Percentiles rank a stretch among this genome's conserved stretches.
phyloP scores from a whole-genome alignment of 129 eudicot genomes.

The Pulicaria dysenterica region DNA sequence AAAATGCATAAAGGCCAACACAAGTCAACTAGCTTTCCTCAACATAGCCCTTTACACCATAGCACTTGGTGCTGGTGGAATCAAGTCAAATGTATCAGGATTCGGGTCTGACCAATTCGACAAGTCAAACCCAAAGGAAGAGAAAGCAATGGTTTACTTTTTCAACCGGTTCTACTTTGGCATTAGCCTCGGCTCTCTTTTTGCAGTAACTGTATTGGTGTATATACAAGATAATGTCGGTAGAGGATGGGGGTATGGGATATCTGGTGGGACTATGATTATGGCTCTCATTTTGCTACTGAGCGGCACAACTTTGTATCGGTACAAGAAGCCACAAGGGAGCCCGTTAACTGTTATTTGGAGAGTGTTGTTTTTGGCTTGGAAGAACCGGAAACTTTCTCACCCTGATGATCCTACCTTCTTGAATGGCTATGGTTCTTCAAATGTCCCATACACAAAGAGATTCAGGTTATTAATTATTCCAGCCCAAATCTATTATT shows the following conservation, averaged over 20 bases:
- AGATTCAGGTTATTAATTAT: slow-evolving; percentile 32
- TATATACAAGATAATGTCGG: slow-evolving; percentile 86
- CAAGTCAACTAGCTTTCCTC: slow-evolving; percentile 59
- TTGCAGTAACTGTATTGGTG: slow-evolving; percentile 80
- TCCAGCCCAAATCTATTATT: too few relatives aligned
- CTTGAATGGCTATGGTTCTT: slow-evolving; percentile 55
- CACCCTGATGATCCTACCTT: slow-evolving; percentile 50
- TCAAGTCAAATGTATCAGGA: slow-evolving; percentile 88
- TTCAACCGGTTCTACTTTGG: slow-evolving; percentile 80
- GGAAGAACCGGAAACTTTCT: slow-evolving; percentile 53
- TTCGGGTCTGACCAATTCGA: slow-evolving; percentile 94
- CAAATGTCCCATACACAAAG: slow-evolving; percentile 52
- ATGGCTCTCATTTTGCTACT: slow-evolving; percentile 56
- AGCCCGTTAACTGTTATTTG: slow-evolving; percentile 82
- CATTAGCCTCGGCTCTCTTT: slow-evolving; percentile 78
- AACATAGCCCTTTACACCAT: slow-evolving; percentile 78
- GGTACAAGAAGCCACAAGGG: slow-evolving; percentile 70
- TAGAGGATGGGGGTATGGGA: slow-evolving; percentile 79
- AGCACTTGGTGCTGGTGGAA: slow-evolving; percentile 86
- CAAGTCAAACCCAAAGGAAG: slow-evolving; percentile 60
- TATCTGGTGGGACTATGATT: slow-evolving; percentile 75
- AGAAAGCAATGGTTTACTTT: slow-evolving; percentile 75
- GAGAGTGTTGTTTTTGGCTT: slow-evolving; percentile 68
- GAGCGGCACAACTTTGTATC: slow-evolving; percentile 56
- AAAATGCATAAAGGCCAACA: slow-evolving; percentile 60